Evolutionary conservation across 345 rosid species (phyloP), one percentile per base, ranked within the genome.

Genomic region (Cardamine occulta): DNA sequence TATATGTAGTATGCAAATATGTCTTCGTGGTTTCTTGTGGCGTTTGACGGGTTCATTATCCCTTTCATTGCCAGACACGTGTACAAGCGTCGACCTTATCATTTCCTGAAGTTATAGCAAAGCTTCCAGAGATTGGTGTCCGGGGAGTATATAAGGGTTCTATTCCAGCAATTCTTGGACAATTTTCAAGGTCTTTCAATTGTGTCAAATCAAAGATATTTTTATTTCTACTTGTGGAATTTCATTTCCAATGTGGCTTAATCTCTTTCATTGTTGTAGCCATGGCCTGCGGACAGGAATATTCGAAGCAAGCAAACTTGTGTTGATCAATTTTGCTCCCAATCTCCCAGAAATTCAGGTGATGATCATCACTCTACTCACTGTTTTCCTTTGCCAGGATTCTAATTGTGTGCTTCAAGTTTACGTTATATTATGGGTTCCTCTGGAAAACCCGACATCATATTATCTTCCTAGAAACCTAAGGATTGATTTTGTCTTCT

Each of bases 231-330:
- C 18, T 44, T 45, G 14, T 68, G 15, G 47, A 60, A 31, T 15
- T 73, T 78, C 7, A 21, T 66, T 73, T 62, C 24, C 15, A 52
- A 29, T 62, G 32, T 63, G 49, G 44, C 70, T 32, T 57, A 39
- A 57, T 48, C 61, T 80, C 56, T 67, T 64, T 75, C 39, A n/a
- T 63, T 31, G 45, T 75, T 77, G 69, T 75, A 93, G 98, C 80
- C 97, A 93, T 82, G 98, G 97, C 52, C 81, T 95, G 79, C 88
- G 99, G 73, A 95, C 99, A 28, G 99, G 98, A 82, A 85, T 95
- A 72, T 90, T 84, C 31, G 99, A 95, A 89, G 98, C 90, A 60
- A 87, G 91, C 66, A 95, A 92, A 84, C 91, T 89, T 55, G 77
- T 92, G 74, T 77, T 95, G 78, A 82, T 88, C 70, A 95, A 95